Evolutionary conservation across 192 early-diverging fungal species (phyloP).

Genomic region (Coemansia sp.): DNA sequence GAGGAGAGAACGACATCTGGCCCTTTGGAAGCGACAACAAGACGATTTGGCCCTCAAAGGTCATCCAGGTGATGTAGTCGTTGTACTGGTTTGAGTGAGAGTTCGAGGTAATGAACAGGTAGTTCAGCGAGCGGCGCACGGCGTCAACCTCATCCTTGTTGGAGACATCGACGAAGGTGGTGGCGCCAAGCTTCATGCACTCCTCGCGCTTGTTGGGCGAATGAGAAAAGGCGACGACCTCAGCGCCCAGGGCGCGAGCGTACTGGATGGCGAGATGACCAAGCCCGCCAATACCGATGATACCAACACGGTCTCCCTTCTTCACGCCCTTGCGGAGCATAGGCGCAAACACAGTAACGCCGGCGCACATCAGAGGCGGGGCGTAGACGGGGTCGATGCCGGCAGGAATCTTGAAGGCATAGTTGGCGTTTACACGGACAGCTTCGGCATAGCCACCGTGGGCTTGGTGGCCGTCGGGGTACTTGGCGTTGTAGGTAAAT

Average conservation of each 20-base stretch:
- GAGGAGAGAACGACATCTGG: conserved; percentile 51
- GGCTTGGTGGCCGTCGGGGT: conserved; percentile 56
- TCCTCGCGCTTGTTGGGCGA: conserved; percentile 62
- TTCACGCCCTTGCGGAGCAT: conserved; percentile 64
- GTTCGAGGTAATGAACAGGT: conserved; percentile 41
- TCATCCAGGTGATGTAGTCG: conserved; percentile 54
- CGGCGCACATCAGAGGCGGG: conserved; percentile 82
- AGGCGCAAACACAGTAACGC: conserved; percentile 74
- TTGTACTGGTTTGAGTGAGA: conserved; percentile 51
- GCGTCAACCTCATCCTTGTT: conserved; percentile 33
- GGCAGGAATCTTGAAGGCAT: conserved; percentile 68
- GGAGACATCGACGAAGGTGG: conserved; percentile 53
- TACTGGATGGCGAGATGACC: conserved; percentile 75
- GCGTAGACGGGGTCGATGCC: conserved; percentile 60
- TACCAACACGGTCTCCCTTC: conserved; percentile 66
- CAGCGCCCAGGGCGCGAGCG: conserved; percentile 55
- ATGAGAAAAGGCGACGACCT: conserved; percentile 63
- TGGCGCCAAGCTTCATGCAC: conserved; percentile 60
- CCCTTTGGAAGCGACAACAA: conserved; percentile 68
- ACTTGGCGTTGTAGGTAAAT: conserved; percentile 61
- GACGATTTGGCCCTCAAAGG: conserved; percentile 64
- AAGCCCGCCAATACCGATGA: conserved; percentile 82
- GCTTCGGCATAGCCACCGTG: conserved; percentile 67
- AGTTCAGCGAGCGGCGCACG: conserved; percentile 28
- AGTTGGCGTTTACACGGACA: conserved; percentile 61